phyloP scores from a whole-genome alignment of 129 eudicot genomes.

The Scalesia atractyloides region DNA sequence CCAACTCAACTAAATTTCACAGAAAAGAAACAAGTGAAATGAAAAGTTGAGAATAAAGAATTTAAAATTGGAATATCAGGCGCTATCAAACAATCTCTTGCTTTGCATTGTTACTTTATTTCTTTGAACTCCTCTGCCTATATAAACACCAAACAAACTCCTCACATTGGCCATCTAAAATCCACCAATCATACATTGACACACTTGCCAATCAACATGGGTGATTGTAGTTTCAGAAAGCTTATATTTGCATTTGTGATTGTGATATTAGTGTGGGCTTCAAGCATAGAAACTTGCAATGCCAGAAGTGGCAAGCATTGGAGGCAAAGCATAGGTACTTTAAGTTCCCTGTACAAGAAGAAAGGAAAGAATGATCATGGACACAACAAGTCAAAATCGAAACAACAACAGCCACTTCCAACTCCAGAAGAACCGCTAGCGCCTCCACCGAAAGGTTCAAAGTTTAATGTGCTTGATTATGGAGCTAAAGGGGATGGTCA shows the following conservation, averaged over 20 bases:
- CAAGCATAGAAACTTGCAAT: constrained; percentile 62
- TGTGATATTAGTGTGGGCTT: constrained; percentile 56
- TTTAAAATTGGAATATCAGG: constrained; percentile 43
- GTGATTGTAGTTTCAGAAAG: constrained; percentile 47
- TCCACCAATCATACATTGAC: constrained; percentile 20
- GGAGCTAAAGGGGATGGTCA: constrained; percentile 85
- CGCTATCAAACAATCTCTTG: constrained; percentile 37
- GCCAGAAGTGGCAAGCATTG: constrained; percentile 78
- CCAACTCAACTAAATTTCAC: constrained; percentile 48
- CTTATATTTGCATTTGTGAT: constrained; percentile 52
- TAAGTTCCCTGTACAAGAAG: constrained; percentile 58
- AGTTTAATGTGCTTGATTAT: constrained; percentile 64
- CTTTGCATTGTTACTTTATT: constrained; percentile 33
- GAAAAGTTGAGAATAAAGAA: constrained; percentile 6
- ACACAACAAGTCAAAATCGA: constrained; percentile 43
- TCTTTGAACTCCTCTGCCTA: constrained; percentile 36
- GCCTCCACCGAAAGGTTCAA: constrained; percentile 47
- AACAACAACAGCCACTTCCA: constrained; percentile 33
- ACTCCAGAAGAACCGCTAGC: constrained; percentile 33
- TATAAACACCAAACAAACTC: constrained; percentile 52
- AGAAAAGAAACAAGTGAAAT: constrained; percentile 29
- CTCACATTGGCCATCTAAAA: constrained; percentile 37
- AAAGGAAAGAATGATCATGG: constrained; percentile 56
- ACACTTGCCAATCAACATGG: constrained; percentile 41
- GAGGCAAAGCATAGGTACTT: constrained; percentile 52